These are phyloP conservation scores for Cotoneaster glaucophyllus DNA, from an alignment of 306 rosid species.

Conservation along the genomic window DNA sequence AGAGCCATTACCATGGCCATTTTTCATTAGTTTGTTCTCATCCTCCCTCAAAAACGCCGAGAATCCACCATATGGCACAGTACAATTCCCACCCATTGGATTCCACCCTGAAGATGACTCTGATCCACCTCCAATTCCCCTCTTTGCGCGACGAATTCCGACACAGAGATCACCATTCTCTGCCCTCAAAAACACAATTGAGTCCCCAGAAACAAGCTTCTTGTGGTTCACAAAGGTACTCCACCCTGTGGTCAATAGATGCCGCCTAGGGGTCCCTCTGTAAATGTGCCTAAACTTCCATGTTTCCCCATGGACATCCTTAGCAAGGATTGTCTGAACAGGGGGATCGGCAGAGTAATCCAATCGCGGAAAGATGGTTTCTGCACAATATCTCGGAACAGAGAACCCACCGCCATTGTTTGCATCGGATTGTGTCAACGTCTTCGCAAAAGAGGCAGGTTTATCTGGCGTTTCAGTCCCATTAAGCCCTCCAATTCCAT, in stretches of 20 bases:
- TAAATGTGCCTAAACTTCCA: conserved; percentile 95
- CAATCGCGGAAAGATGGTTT: conserved; percentile 81
- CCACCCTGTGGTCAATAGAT: conserved; percentile 96
- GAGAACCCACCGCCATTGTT: conserved; percentile 97
- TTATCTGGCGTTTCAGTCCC: conserved; percentile 59
- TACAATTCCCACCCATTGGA: conserved; percentile 55
- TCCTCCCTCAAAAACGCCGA: conserved; percentile 51
- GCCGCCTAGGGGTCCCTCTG: conserved; percentile 91
- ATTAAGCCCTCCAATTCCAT: conserved; percentile 32
- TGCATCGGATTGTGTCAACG: conserved; percentile 91
- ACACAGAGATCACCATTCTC: conserved; percentile 85
- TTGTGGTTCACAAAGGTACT: conserved; percentile 89
- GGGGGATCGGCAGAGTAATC: conserved; percentile 78
- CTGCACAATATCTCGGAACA: conserved; percentile 89
- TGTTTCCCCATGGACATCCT: conserved; percentile 84
- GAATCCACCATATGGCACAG: conserved; percentile 50
- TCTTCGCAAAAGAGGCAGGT: conserved; percentile 78
- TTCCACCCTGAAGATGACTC: conserved; percentile 72
- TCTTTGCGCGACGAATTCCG: conserved; percentile 79
- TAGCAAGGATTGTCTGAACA: conserved; percentile 74
- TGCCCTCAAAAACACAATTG: conserved; percentile 75
- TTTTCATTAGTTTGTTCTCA: conserved; percentile 42
- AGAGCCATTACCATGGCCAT: conserved; percentile 34
- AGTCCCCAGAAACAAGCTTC: conserved; percentile 89
- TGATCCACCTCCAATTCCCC: conserved; percentile 60